These are phyloP conservation scores for Infundibulicybe gibba DNA, from an alignment of 768 basidiomycete genomes.

Conservation along the genomic window DNA sequence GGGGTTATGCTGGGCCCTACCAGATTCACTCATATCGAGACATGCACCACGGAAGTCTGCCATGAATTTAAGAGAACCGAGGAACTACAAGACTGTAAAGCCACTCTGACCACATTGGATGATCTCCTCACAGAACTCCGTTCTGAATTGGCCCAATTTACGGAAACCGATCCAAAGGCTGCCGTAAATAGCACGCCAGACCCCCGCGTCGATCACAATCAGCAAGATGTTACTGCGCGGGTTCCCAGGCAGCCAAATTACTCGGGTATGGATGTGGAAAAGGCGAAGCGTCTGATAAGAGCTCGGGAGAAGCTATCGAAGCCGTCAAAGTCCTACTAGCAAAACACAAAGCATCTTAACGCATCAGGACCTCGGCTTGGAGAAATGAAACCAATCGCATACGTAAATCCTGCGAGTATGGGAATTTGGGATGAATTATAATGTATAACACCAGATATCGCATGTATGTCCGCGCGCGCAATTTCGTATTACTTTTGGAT, in stretches of 20 bases:
- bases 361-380: constrained; percentile 4
- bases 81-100: constrained; percentile 60
- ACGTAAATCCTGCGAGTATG: too few relatives aligned
- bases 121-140: constrained; percentile 57
- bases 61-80: constrained; percentile 62
- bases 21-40: constrained; percentile 76
- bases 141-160: constrained; percentile 29
- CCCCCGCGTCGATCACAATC: not conserved
- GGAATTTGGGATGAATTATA: too few relatives aligned
- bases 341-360: not conserved
- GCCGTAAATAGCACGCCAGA: not conserved
- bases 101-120: constrained; percentile 58
- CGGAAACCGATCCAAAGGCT: constrained; percentile 10
- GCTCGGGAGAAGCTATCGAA: constrained; percentile 69
- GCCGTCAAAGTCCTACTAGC: constrained; percentile 52
- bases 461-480: too few relatives aligned
- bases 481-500: too few relatives aligned
- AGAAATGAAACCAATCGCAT: too few relatives aligned
- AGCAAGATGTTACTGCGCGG: constrained; percentile 3
- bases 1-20: constrained; percentile 76
- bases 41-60: constrained; percentile 73
- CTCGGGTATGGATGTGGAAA: constrained; percentile 51
- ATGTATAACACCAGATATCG: too few relatives aligned
- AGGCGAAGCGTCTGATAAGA: constrained; percentile 61
- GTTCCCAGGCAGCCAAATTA: constrained; percentile 42